Evolutionary conservation across 176 grass and related monocot species (phyloP).

Genomic region (Oryza longistaminata): DNA sequence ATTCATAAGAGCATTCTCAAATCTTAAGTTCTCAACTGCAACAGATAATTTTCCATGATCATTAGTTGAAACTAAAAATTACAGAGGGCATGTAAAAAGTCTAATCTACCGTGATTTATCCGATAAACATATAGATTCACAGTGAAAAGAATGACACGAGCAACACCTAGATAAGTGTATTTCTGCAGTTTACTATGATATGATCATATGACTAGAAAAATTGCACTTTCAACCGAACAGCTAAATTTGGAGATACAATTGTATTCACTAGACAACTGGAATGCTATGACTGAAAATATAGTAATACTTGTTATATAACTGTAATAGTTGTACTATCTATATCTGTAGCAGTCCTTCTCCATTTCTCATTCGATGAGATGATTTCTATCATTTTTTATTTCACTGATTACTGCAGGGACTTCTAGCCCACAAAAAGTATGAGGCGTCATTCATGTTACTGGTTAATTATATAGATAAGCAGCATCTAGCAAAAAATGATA

Average conservation of each 20-base stretch:
- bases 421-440: not conserved
- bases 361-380: not conserved
- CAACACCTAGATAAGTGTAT: not conserved
- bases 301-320: not conserved
- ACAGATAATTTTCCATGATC: not conserved
- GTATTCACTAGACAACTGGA: not conserved
- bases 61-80: not conserved
- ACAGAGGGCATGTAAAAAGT: not conserved
- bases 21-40: not conserved
- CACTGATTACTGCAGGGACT: not conserved
- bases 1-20: constrained; percentile 23
- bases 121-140: not conserved
- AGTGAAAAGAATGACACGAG: not conserved
- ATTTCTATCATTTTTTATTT: not conserved
- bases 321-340: not conserved
- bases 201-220: constrained; percentile 1
- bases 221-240: not conserved
- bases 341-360: not conserved
- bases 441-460: not conserved
- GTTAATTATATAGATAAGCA: not conserved
- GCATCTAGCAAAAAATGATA: constrained; percentile 1
- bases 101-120: not conserved
- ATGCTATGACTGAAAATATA: not conserved
- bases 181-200: not conserved
- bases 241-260: not conserved